A percentile compares a stretch with the other conserved stretches of the same genome.
phyloP scores from a whole-genome alignment of 2,329 filamentous ascomycete genomes.

The Sordariomycetes sp. region DNA sequence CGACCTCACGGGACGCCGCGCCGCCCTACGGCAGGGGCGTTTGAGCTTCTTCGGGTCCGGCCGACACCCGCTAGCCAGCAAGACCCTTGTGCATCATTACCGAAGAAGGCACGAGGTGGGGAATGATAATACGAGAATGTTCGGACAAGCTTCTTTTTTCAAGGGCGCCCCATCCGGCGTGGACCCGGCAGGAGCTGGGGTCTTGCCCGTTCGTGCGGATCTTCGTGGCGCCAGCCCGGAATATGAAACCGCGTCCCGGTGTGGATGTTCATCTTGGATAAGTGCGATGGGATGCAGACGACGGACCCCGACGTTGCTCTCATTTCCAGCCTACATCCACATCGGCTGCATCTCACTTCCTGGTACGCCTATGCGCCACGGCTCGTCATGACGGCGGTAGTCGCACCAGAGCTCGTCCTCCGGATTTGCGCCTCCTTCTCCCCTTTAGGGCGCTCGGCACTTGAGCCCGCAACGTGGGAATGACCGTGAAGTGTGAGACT shows the following conservation, averaged over 20 bases:
- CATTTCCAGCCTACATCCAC: background rate
- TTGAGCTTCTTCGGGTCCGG: no score
- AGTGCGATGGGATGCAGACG: conserved; percentile 1
- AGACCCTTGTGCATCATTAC: background rate
- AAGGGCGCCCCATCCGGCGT: background rate
- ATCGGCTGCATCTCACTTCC: background rate
- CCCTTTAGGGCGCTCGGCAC: background rate
- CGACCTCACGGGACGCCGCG: background rate
- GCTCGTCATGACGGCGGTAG: background rate
- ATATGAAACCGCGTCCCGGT: background rate
- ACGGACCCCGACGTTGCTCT: background rate
- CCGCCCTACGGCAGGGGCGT: background rate
- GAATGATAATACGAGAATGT: background rate
- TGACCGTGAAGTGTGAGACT: background rate
- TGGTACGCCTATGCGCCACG: background rate
- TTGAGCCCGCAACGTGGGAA: background rate
- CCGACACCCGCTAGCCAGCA: no score
- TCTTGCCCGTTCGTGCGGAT: background rate
- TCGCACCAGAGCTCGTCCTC: background rate
- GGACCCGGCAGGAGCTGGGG: background rate
- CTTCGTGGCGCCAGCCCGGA: background rate
- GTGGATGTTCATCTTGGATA: conserved; percentile 1
- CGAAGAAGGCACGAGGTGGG: background rate
- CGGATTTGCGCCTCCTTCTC: background rate
- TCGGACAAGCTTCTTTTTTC: background rate